Conservation (phyloP, 2,329 filamentous ascomycete species). For the Talaromyces piceae region DNA sequence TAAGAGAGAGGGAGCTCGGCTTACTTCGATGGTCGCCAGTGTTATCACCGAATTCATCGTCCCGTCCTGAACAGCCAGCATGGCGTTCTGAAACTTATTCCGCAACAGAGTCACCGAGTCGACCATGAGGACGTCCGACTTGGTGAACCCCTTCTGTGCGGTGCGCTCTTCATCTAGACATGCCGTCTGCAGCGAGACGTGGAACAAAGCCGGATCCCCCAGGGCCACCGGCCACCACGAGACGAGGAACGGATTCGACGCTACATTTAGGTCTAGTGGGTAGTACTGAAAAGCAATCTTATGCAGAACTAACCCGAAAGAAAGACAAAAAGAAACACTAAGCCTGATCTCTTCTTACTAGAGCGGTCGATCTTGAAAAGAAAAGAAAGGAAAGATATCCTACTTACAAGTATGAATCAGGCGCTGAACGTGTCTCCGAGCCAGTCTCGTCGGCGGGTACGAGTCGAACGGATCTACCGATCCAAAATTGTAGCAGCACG, state of each 20-base stretch:
- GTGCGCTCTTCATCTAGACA: slow-evolving; percentile 49
- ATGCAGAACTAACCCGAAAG: slow-evolving; percentile 43
- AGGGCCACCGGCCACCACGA: slow-evolving; percentile 56
- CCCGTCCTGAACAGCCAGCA: slow-evolving; percentile 45
- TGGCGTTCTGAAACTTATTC: slow-evolving; percentile 41
- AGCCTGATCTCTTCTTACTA: too few relatives aligned
- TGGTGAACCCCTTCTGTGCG: slow-evolving; percentile 46
- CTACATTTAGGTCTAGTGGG: slow-evolving; percentile 46
- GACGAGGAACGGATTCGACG: slow-evolving; percentile 51
- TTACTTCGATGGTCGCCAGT: slow-evolving; percentile 51
- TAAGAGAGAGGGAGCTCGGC: slow-evolving; percentile 6
- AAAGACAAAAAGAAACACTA: too few relatives aligned
- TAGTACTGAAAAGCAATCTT: slow-evolving; percentile 56
- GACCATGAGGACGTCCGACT: slow-evolving; percentile 50
- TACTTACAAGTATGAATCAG: slow-evolving; percentile 52
- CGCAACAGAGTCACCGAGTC: slow-evolving; percentile 50
- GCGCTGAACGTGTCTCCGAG: slow-evolving; percentile 45
- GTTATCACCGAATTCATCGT: slow-evolving; percentile 54
- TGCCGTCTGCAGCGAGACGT: slow-evolving; percentile 53
- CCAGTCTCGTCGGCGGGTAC: slow-evolving; percentile 48
- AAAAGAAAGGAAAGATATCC: too few relatives aligned
- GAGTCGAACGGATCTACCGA: slow-evolving; percentile 51
- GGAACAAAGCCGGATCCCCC: slow-evolving; percentile 50
- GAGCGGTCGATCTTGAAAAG: too few relatives aligned
- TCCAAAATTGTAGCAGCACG: too few relatives aligned